Percentiles rank a stretch among this genome's conserved stretches.
phyloP scores from a whole-genome alignment of 1,284 basidiomycete genomes.

The Anthracocystis panici-leucophaei region DNA sequence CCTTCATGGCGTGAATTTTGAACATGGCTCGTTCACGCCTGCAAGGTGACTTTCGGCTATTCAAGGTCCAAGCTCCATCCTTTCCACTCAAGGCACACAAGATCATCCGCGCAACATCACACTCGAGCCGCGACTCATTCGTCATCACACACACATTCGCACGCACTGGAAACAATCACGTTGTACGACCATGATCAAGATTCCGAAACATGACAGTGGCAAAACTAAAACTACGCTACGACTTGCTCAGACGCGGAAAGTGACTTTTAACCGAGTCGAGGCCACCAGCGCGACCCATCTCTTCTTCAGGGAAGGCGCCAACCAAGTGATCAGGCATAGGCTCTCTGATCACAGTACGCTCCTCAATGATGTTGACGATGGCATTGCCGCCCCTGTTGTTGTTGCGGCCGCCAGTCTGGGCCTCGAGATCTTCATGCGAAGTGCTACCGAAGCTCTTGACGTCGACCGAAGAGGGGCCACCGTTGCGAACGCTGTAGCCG shows the following conservation, averaged over 20 bases:
- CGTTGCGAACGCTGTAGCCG: conserved; percentile 22
- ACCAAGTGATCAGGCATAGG: conserved; percentile 47
- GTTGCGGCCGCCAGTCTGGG: neutral
- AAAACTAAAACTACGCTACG: conserved; percentile 3
- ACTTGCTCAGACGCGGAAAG: conserved; percentile 34
- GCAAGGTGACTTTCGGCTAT: neutral
- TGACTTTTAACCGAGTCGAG: conserved; percentile 14
- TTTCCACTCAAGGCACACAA: neutral
- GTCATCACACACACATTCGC: neutral
- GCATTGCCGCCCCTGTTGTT: neutral
- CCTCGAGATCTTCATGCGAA: conserved; percentile 33
- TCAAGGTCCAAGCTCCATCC: conserved; percentile 8
- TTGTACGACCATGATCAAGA: neutral
- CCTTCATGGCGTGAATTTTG: conserved; percentile 1
- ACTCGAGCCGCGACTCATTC: neutral
- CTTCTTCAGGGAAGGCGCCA: conserved; percentile 6
- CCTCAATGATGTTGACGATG: conserved; percentile 30
- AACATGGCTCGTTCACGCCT: conserved; percentile 9
- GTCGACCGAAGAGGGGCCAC: conserved; percentile 12
- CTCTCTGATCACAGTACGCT: conserved; percentile 28
- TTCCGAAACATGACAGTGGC: neutral
- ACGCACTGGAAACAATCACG: neutral
- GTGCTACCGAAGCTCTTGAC: conserved; percentile 30
- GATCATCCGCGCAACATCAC: neutral
- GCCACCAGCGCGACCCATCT: neutral